Conservation (phyloP, 1,284 basidiomycete genomes). For the Schizophyllum amplum region DNA sequence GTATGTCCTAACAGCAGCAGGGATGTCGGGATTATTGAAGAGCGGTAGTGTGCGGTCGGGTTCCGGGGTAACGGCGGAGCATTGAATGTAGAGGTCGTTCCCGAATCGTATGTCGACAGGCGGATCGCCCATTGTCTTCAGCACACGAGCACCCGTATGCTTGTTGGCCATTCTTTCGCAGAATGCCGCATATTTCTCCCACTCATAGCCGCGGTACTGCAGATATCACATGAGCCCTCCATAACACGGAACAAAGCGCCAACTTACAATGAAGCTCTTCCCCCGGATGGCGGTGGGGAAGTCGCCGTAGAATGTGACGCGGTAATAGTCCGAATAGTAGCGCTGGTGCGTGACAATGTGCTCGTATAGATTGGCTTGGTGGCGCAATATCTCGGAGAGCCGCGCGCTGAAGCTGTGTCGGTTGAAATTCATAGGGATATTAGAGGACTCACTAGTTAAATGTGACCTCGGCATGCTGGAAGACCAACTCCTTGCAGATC, state of each 20-base stretch:
- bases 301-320: constrained; percentile 88
- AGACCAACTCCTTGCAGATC: constrained; percentile 84
- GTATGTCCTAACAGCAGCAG: constrained; percentile 73
- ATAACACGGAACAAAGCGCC: constrained; percentile 1
- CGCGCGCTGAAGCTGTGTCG: constrained; percentile 42
- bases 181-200: constrained; percentile 84
- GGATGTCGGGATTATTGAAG: constrained; percentile 83
- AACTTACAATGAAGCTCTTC: constrained; percentile 79
- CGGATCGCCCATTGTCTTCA: constrained; percentile 73
- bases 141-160: constrained; percentile 79
- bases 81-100: constrained; percentile 83
- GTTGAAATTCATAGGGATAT: background rate
- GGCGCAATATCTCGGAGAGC: constrained; percentile 76
- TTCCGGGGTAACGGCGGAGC: constrained; percentile 80
- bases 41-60: constrained; percentile 74
- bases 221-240: constrained; percentile 7
- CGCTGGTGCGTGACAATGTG: constrained; percentile 78
- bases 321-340: constrained; percentile 88
- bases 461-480: constrained; percentile 79
- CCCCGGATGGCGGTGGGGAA: constrained; percentile 80
- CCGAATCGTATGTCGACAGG: constrained; percentile 76
- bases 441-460: constrained; percentile 75
- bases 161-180: constrained; percentile 92
- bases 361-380: constrained; percentile 78
- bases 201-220: constrained; percentile 85